Percentiles rank a stretch among this genome's conserved stretches.
Conservation (phyloP, 768 basidiomycete species). For the Boletus reticulatus region DNA sequence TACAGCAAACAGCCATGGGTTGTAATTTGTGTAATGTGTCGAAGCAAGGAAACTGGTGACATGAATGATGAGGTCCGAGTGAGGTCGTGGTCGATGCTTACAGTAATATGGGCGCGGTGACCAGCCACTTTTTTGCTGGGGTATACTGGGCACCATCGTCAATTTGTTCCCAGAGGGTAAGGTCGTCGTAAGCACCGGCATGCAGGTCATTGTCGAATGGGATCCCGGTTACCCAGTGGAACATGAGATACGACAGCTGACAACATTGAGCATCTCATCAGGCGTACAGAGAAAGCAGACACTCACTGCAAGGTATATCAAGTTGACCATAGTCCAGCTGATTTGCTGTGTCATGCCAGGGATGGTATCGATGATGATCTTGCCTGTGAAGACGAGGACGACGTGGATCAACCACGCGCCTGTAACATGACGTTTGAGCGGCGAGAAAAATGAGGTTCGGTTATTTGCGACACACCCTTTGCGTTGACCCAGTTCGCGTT, state of each 20-base stretch:
- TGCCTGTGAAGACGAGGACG: conserved; percentile 85
- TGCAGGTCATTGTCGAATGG: conserved; percentile 88
- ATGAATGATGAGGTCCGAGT: background rate
- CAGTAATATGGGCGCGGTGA: conserved; percentile 87
- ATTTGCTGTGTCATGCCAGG: conserved; percentile 93
- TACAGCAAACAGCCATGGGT: conserved; percentile 89
- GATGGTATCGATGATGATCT: conserved; percentile 89
- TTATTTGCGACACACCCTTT: conserved; percentile 56
- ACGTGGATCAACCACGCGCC: conserved; percentile 99
- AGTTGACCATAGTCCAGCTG: conserved; percentile 93
- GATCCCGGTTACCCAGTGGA: conserved; percentile 97
- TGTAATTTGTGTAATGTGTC: conserved; percentile 97
- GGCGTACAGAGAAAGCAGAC: background rate
- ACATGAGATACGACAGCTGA: conserved; percentile 96
- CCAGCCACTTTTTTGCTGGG: conserved; percentile 96
- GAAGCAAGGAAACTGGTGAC: conserved; percentile 83
- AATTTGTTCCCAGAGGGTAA: conserved; percentile 99
- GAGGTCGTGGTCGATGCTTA: conserved; percentile 39
- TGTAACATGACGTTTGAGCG: conserved; percentile 31
- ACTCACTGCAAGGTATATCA: conserved; percentile 85
- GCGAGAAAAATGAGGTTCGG: background rate
- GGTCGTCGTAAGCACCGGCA: conserved; percentile 93
- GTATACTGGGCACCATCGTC: conserved; percentile 99
- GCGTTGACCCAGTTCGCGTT: conserved; percentile 95
- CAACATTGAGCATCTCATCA: conserved; percentile 2